These are phyloP conservation scores for Baeospora myosura DNA, from an alignment of 1,284 basidiomycete genomes.

Conservation along the genomic window DNA sequence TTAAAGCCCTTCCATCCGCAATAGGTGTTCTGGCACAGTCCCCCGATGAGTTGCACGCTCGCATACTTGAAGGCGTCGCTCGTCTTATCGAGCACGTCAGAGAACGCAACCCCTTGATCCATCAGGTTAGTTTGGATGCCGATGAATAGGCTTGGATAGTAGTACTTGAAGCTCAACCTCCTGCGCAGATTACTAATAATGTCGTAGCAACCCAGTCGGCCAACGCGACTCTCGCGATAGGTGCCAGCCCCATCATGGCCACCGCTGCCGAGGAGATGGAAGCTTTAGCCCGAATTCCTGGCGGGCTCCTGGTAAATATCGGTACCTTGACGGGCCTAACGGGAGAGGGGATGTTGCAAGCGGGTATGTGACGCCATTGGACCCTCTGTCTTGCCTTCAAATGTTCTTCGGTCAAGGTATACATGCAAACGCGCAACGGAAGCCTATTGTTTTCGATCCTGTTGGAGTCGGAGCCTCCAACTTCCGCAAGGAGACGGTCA, in stretches of 20 bases:
- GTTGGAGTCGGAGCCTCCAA: constrained; percentile 86
- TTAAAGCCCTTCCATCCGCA: constrained; percentile 21
- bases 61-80: constrained; percentile 21
- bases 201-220: constrained; percentile 90
- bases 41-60: neutral
- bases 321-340: constrained; percentile 68
- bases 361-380: constrained; percentile 39
- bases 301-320: constrained; percentile 82
- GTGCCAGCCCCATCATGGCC: constrained; percentile 93
- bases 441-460: constrained; percentile 88
- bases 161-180: constrained; percentile 12
- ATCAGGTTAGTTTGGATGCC: constrained; percentile 51
- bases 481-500: constrained; percentile 58
- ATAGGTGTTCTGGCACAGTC: constrained; percentile 14
- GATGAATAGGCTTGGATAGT: neutral
- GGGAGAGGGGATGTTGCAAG: constrained; percentile 76
- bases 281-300: constrained; percentile 65
- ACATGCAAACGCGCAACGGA: constrained; percentile 64
- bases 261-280: constrained; percentile 77
- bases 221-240: constrained; percentile 85
- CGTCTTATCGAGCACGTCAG: constrained; percentile 46
- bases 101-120: constrained; percentile 61
- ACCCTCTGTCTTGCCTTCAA: neutral
- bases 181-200: constrained; percentile 85
- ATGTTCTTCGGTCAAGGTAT: constrained; percentile 27